phyloP scores from a whole-genome alignment of 2,329 filamentous ascomycete genomes.

The Plectosphaerella plurivora region DNA sequence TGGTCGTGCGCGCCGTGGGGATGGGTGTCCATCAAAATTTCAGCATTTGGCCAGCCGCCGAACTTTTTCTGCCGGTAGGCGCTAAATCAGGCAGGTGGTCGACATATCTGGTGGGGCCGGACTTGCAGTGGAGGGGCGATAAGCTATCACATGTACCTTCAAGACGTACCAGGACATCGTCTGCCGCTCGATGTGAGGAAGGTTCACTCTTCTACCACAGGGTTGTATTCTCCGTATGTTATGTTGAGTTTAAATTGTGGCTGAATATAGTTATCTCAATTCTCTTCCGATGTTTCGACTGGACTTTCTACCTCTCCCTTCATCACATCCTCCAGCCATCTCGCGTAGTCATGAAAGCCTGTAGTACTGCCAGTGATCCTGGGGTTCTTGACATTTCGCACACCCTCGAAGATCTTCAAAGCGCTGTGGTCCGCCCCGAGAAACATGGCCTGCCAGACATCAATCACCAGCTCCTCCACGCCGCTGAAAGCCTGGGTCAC shows the following conservation, averaged over 20 bases:
- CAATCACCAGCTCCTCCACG: conserved; percentile 32
- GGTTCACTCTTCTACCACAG: no score
- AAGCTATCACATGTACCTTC: no score
- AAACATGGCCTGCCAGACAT: conserved; percentile 32
- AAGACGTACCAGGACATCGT: no score
- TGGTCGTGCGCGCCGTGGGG: conserved; percentile 3
- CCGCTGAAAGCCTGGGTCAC: conserved; percentile 29
- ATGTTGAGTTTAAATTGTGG: background rate
- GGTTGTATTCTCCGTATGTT: background rate
- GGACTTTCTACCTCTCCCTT: conserved; percentile 10
- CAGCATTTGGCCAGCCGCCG: conserved; percentile 7
- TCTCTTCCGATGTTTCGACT: no score
- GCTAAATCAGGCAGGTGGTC: no score
- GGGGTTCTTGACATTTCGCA: conserved; percentile 32
- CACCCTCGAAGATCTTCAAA: conserved; percentile 34
- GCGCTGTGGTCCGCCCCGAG: conserved; percentile 30
- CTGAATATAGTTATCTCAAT: background rate
- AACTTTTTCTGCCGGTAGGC: conserved; percentile 3
- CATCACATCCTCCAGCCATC: conserved; percentile 35
- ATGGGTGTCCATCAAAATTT: conserved; percentile 4
- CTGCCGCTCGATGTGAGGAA: no score
- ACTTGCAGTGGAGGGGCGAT: no score
- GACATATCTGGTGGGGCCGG: no score
- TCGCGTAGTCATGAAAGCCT: conserved; percentile 36
- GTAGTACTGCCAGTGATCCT: conserved; percentile 29